Percentiles rank a stretch among this genome's conserved stretches.
Conservation (phyloP, 352 stramenopile genomes). For the Phytophthora aleatoria region DNA sequence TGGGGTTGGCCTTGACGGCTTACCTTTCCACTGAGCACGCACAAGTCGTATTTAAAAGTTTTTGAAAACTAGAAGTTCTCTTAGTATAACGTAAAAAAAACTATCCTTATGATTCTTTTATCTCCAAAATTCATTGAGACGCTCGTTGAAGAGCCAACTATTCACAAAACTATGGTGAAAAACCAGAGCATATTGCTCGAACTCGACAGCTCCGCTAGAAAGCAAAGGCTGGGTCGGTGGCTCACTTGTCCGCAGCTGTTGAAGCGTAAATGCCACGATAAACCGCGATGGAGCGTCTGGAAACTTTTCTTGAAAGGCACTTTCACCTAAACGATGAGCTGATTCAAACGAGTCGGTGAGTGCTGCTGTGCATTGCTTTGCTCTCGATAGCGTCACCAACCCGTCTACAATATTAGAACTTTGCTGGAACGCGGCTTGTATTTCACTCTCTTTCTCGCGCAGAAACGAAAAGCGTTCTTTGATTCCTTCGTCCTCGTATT, state of each 20-base stretch:
- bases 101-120: conserved; percentile 5
- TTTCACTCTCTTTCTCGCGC: conserved; percentile 12
- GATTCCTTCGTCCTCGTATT: conserved; percentile 24
- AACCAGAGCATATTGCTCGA: conserved; percentile 23
- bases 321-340: conserved; percentile 7
- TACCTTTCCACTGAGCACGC: background rate
- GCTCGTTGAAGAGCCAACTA: conserved; percentile 31
- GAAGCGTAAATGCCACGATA: conserved; percentile 27
- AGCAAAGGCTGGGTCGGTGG: conserved; percentile 3
- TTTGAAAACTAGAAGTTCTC: background rate
- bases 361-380: conserved; percentile 9
- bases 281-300: conserved; percentile 21
- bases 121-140: conserved; percentile 27
- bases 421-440: conserved; percentile 28
- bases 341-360: conserved; percentile 22
- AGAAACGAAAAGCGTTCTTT: conserved; percentile 19
- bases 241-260: conserved; percentile 16
- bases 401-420: conserved; percentile 11
- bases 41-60: conserved; percentile 16
- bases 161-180: conserved; percentile 37
- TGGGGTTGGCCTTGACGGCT: conserved; percentile 3
- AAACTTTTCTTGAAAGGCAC: conserved; percentile 19
- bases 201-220: conserved; percentile 20
- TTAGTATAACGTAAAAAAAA: background rate
- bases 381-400: conserved; percentile 25